phyloP scores from a whole-genome alignment of 345 rosid genomes.

The Reutealis trisperma region DNA sequence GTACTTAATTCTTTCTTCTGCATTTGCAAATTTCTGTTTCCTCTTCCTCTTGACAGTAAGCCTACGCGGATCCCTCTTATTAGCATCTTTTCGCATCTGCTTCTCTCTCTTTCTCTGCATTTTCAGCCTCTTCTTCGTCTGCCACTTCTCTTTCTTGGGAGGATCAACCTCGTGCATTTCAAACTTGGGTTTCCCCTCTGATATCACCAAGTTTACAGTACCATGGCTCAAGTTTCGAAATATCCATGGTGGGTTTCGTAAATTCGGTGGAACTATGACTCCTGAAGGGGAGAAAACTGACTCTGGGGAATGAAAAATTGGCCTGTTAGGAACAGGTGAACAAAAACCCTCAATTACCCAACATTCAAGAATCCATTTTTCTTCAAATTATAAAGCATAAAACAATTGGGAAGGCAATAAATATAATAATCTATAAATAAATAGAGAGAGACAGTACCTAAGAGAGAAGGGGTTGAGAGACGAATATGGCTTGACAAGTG shows the following conservation, averaged over 20 bases:
- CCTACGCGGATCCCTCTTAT: conserved; percentile 74
- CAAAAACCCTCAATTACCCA: neutral
- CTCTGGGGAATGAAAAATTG: conserved; percentile 6
- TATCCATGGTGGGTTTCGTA: conserved; percentile 29
- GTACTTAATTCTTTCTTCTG: conserved; percentile 69
- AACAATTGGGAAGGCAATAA: neutral
- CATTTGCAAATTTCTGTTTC: conserved; percentile 63
- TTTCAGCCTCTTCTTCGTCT: conserved; percentile 71
- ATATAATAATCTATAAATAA: neutral
- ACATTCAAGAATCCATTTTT: neutral
- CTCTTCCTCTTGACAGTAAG: conserved; percentile 69
- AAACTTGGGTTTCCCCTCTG: conserved; percentile 89
- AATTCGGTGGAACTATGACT: conserved; percentile 18
- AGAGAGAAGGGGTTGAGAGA: conserved; percentile 1
- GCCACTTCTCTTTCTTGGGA: conserved; percentile 87
- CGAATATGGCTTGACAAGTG: conserved; percentile 15
- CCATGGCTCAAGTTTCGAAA: conserved; percentile 64
- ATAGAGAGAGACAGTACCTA: conserved; percentile 14
- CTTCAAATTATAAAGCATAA: neutral
- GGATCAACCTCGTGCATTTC: conserved; percentile 68
- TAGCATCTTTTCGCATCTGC: conserved; percentile 76
- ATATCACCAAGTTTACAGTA: conserved; percentile 68
- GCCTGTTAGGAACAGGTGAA: neutral
- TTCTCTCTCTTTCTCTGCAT: conserved; percentile 75
- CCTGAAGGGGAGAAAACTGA: conserved; percentile 18